These are phyloP conservation scores for Trichoderma sp. DNA, from an alignment of 2,329 filamentous ascomycete genomes.

Conservation along the genomic window DNA sequence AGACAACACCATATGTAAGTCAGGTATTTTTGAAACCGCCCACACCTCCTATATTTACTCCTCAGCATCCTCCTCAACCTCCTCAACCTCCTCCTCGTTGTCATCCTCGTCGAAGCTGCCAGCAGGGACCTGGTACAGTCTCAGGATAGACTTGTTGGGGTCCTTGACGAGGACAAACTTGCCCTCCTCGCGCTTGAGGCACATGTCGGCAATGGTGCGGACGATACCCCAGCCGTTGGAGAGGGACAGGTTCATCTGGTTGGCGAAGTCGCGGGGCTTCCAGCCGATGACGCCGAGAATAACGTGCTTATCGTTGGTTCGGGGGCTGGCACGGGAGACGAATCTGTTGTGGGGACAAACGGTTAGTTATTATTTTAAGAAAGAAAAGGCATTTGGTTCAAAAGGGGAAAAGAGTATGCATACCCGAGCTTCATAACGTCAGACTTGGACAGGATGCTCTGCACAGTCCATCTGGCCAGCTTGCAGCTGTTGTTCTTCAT, in stretches of 20 bases:
- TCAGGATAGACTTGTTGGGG: constrained; percentile 94
- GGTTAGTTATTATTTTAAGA: constrained; percentile 29
- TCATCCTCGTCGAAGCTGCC: constrained; percentile 90
- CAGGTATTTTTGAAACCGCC: not conserved
- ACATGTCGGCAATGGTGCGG: constrained; percentile 96
- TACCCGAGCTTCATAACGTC: constrained; percentile 98
- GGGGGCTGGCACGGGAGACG: constrained; percentile 91
- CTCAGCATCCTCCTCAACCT: constrained; percentile 49
- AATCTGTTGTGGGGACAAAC: constrained; percentile 62
- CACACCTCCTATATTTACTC: constrained; percentile 34
- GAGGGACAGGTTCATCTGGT: constrained; percentile 96
- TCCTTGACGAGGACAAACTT: constrained; percentile 87
- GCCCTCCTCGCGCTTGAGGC: constrained; percentile 74
- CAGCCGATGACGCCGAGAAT: constrained; percentile 94
- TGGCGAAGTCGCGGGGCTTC: constrained; percentile 96
- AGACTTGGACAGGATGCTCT: constrained; percentile 95
- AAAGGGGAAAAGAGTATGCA: constrained; percentile 40
- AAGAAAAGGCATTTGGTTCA: not conserved
- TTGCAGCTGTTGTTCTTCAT: constrained; percentile 99
- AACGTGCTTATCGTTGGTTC: constrained; percentile 90
- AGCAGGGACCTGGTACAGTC: constrained; percentile 87
- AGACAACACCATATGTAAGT: not conserved
- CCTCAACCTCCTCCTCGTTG: constrained; percentile 65
- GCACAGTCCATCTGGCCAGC: constrained; percentile 94
- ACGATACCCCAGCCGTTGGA: constrained; percentile 99